Evolutionary conservation across 2,329 filamentous ascomycete species (phyloP), one percentile per base, ranked within the genome.

Genomic region (Claviceps humidiphila): DNA sequence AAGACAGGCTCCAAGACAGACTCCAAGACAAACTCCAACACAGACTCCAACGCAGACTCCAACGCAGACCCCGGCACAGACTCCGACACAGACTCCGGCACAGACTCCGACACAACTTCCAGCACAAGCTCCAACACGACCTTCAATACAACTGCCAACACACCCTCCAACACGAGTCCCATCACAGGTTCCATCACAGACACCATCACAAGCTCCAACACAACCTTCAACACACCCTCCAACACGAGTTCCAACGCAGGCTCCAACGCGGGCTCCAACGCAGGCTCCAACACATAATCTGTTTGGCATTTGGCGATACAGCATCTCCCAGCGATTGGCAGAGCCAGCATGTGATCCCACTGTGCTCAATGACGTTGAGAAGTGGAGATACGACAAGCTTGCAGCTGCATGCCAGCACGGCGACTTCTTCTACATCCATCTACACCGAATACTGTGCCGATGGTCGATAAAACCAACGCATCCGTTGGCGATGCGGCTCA

Each of bases 361-460:
- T 34, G 13, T 6, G 8, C 30, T 63, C 20, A 63, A 63, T 51
- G 56, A 49, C 41, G 58, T 74, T 2, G 77, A 78, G 54, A 59
- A 61, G 45, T 68, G 68, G 24, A 73, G 84, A 34, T 68, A 80
- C 38, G 57, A 63, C n/a, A 70, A 85, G 7, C 66, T 89, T 13
- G 60, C 57, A 26, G 68, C 78, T 24, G 84, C 85, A 1, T 84
- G 80, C 56, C 44, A 56, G 1, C 58, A 62, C 0, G 64, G 73
- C 4, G 86, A 90, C 62, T 56, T 70, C 47, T 79, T 85, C 60
- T 89, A 84, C 61, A 58, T 89, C 49, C 70, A 75, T 5, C 62
- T 86, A 13, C 84, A 87, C 60, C 83, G 87, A 60, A 54, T 84
- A 2, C 82, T 80, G 62, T 85, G 81, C 60, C 60, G 76, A 20